Evolutionary conservation across 176 grass and related monocot genomes (phyloP), one percentile per base, ranked within the genome.

Genomic region (Carex parvula): DNA sequence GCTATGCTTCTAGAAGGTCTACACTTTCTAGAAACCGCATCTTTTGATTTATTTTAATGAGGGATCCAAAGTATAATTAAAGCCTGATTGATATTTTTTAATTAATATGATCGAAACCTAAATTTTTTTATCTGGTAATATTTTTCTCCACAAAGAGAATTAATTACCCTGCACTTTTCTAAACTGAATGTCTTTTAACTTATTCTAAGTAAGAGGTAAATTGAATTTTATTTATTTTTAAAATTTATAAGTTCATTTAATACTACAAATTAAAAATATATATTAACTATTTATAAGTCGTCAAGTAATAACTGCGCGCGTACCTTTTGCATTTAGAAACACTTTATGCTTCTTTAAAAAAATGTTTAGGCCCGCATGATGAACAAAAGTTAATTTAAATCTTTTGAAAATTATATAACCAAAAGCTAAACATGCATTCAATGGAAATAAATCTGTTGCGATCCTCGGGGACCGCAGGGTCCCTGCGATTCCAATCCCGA

Each of bases 1-100:
- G 6, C 10, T 72, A 22, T 72, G 39, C 69, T 46, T 72, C 69
- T 72, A 72, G 69, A 72, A 48, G 69, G 69, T 72, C 37, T 20
- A 11, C 17, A 46, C 66, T 12, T 72, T 72, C 69, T 72, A 46
- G 69, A 72, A 46, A 21, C 39, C 37, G 11, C 39, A 46, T 46
- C 39, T 72, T 72, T 70, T 70, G 64, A 70, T 70, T 70, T 46
- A 20, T 44, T 57, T 57, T 46, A 71, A 41, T n/a, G 8, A 21
- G 16, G 37, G 35, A 9, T 71, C 39, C 68, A 46, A 71, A 71
- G 20, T 1, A 18, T 71, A 71, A 33, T 33, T 20, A 21, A 71
- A 46, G 16, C 68, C 37, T 20, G 18, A 46, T 68, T 9, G 39
- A 42, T 20, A 1, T n/a, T 69, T 68, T 8, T 39, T 39, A 37